Evolutionary conservation across 768 basidiomycete species (phyloP).

Genomic region (Pleurotus tuber-regium): DNA sequence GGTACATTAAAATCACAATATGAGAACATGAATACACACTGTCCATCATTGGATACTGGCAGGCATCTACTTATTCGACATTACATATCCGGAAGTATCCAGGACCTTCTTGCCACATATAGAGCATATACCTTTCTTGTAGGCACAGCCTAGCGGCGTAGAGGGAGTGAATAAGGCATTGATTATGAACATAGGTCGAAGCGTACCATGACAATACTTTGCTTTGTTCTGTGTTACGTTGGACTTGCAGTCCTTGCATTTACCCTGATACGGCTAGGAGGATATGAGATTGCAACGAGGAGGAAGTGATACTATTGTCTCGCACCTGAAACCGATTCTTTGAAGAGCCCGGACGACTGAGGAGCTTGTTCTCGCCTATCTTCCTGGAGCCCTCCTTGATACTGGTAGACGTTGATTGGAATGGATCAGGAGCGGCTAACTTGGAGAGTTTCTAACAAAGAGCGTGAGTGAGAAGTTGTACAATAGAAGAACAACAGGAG

Average conservation of each 20-base stretch:
- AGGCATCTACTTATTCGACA: constrained; percentile 70
- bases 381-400: constrained; percentile 81
- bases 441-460: constrained; percentile 79
- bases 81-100: constrained; percentile 79
- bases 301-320: constrained; percentile 17
- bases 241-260: constrained; percentile 88
- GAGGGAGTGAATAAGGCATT: constrained; percentile 2
- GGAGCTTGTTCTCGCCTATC: constrained; percentile 83
- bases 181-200: constrained; percentile 13
- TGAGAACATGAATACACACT: constrained; percentile 8
- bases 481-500: constrained; percentile 16
- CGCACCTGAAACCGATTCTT: constrained; percentile 75
- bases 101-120: constrained; percentile 88
- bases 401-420: constrained; percentile 65
- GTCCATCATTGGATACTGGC: constrained; percentile 5
- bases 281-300: constrained; percentile 14
- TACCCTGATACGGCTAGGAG: constrained; percentile 75
- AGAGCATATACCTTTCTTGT: constrained; percentile 82
- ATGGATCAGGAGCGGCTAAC: constrained; percentile 87
- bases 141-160: constrained; percentile 67
- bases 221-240: constrained; percentile 81
- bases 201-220: constrained; percentile 85
- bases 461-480: constrained; percentile 11
- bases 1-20: constrained; percentile 9
- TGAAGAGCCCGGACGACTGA: constrained; percentile 64